These are phyloP conservation scores for Trichothecium sympodiale DNA, from an alignment of 2,329 filamentous ascomycete species.

Conservation along the genomic window DNA sequence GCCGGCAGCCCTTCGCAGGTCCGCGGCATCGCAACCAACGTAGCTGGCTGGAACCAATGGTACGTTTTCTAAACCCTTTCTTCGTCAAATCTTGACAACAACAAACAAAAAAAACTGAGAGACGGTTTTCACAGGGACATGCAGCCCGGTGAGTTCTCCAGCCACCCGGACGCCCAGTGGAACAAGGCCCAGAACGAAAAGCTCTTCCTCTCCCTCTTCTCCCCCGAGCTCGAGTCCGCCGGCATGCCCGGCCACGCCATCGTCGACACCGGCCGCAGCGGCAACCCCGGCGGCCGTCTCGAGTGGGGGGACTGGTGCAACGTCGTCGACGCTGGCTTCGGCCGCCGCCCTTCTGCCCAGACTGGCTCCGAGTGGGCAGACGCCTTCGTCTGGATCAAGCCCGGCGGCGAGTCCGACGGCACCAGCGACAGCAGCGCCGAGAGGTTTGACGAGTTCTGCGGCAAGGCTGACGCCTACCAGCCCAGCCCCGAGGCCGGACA, in stretches of 20 bases:
- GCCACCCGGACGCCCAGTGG: conserved; percentile 28
- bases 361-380: conserved; percentile 47
- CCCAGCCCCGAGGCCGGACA: conserved; percentile 40
- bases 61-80: conserved; percentile 5
- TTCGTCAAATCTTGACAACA: background rate
- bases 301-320: conserved; percentile 50
- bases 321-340: conserved; percentile 49
- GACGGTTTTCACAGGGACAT: no score
- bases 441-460: conserved; percentile 26
- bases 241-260: conserved; percentile 32
- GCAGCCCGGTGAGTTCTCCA: conserved; percentile 25
- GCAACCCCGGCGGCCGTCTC: conserved; percentile 27
- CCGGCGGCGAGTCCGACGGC: conserved; percentile 42
- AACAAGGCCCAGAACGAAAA: conserved; percentile 31
- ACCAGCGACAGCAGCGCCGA: conserved; percentile 21
- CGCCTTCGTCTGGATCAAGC: conserved; percentile 58
- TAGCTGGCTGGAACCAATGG: conserved; percentile 29
- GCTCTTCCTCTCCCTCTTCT: conserved; percentile 29
- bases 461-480: conserved; percentile 28
- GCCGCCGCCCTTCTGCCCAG: conserved; percentile 41
- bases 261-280: conserved; percentile 29
- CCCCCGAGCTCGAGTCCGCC: conserved; percentile 21
- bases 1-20: conserved; percentile 25
- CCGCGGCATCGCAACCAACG: conserved; percentile 27
- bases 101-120: conserved; percentile 4